These are phyloP conservation scores for Microcyclosporella mali DNA, from an alignment of 2,329 filamentous ascomycete genomes.

Conservation along the genomic window DNA sequence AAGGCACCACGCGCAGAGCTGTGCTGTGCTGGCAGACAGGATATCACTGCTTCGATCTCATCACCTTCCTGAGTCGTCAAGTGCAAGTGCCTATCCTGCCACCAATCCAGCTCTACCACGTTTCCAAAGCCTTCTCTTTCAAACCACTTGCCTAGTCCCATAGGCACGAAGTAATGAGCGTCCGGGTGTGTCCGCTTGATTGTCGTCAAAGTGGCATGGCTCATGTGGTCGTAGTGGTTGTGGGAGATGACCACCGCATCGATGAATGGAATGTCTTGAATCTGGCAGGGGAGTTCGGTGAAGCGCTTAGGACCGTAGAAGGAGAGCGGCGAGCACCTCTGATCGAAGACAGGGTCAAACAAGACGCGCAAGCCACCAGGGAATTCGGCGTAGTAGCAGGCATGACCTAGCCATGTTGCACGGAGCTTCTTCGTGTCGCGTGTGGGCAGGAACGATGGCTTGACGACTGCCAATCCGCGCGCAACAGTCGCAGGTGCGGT, in stretches of 20 bases:
- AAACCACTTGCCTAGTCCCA: slow-evolving; percentile 83
- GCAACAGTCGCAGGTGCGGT: slow-evolving; percentile 60
- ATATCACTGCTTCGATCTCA: slow-evolving; percentile 62
- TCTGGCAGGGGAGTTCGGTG: slow-evolving; percentile 68
- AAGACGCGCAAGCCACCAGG: slow-evolving; percentile 78
- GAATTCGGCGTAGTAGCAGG: slow-evolving; percentile 89
- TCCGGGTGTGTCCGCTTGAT: slow-evolving; percentile 66
- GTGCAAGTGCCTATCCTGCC: slow-evolving; percentile 73
- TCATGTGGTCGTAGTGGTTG: slow-evolving; percentile 86
- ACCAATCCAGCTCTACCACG: slow-evolving; percentile 91
- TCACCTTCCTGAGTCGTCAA: slow-evolving; percentile 36
- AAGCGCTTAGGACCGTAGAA: slow-evolving; percentile 69
- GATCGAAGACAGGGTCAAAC: slow-evolving; percentile 89
- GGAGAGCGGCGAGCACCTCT: slow-evolving; percentile 71
- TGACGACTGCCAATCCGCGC: no score
- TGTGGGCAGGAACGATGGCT: slow-evolving; percentile 59
- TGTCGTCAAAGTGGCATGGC: slow-evolving; percentile 65
- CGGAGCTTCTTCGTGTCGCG: slow-evolving; percentile 59
- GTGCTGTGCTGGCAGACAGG: slow-evolving; percentile 81
- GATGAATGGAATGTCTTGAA: slow-evolving; percentile 69
- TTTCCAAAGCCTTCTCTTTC: slow-evolving; percentile 60
- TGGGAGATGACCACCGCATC: slow-evolving; percentile 76
- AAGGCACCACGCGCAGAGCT: slow-evolving; percentile 61
- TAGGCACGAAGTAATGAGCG: slow-evolving; percentile 80
- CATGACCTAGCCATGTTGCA: slow-evolving; percentile 92